Evolutionary conservation across 495 filamentous ascomycete genomes (phyloP).

Genomic region (Talaromyces nanjingensis): DNA sequence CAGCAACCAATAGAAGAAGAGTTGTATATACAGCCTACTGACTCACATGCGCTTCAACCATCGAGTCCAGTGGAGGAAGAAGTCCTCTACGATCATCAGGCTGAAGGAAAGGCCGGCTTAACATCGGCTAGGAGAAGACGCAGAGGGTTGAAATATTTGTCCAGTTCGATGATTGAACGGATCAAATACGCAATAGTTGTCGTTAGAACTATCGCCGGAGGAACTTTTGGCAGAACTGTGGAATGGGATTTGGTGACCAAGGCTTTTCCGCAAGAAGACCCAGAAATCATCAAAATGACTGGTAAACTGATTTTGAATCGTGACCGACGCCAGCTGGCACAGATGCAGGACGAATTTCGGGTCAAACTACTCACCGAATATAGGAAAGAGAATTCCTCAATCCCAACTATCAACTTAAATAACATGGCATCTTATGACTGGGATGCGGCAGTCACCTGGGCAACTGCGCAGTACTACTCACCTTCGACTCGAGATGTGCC

Average conservation of each 20-base stretch:
- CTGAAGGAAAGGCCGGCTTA: not conserved
- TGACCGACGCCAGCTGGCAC: slow-evolving; percentile 54
- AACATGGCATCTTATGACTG: slow-evolving; percentile 72
- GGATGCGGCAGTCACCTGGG: slow-evolving; percentile 69
- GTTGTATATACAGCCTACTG: not conserved
- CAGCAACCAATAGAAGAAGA: not conserved
- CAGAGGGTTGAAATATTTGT: slow-evolving; percentile 12
- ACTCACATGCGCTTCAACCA: not conserved
- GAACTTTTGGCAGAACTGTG: slow-evolving; percentile 51
- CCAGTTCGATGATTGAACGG: slow-evolving; percentile 22
- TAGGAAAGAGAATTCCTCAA: slow-evolving; percentile 41
- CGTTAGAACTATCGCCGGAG: slow-evolving; percentile 66
- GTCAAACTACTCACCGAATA: slow-evolving; percentile 71
- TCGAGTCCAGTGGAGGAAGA: not conserved
- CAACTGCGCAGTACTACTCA: slow-evolving; percentile 40
- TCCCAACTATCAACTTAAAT: slow-evolving; percentile 66
- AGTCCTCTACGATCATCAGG: not conserved
- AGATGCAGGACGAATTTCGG: slow-evolving; percentile 71
- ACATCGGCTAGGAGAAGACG: slow-evolving; percentile 21
- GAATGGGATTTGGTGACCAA: slow-evolving; percentile 69
- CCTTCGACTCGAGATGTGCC: slow-evolving; percentile 31
- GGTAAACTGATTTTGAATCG: slow-evolving; percentile 54
- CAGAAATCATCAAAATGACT: slow-evolving; percentile 48
- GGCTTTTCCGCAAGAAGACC: slow-evolving; percentile 56
- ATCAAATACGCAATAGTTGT: slow-evolving; percentile 67